Evolutionary conservation across 768 basidiomycete genomes (phyloP).

Genomic region (Lactarius trivialis): DNA sequence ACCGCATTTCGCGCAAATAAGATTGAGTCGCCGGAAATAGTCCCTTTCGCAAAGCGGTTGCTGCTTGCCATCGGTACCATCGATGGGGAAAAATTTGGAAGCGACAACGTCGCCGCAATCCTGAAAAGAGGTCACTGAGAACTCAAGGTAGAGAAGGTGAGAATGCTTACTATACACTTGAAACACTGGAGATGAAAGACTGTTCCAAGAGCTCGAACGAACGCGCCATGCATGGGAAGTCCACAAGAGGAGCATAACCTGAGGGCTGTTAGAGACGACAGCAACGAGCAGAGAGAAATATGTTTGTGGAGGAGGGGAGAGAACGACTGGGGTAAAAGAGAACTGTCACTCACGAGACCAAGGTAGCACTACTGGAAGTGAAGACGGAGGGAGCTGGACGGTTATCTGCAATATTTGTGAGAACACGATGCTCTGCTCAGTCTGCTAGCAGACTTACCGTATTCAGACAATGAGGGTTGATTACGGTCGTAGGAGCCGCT

Average conservation of each 20-base stretch:
- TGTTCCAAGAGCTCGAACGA: conserved; percentile 88
- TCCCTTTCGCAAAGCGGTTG: conserved; percentile 97
- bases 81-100: conserved; percentile 97
- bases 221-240: conserved; percentile 86
- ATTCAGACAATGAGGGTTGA: conserved; percentile 48
- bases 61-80: conserved; percentile 81
- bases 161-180: conserved; percentile 79
- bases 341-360: conserved; percentile 22
- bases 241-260: conserved; percentile 75
- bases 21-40: conserved; percentile 91
- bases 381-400: conserved; percentile 40
- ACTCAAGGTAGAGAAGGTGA: conserved; percentile 9
- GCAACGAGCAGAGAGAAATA: neutral
- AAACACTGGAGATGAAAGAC: conserved; percentile 98
- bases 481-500: conserved; percentile 38
- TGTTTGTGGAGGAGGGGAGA: neutral
- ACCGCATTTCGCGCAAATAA: conserved; percentile 95
- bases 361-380: conserved; percentile 50
- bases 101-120: conserved; percentile 97
- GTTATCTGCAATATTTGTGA: conserved; percentile 42
- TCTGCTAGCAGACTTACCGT: conserved; percentile 42
- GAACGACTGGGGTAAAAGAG: no score
- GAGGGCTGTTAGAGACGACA: conserved; percentile 3
- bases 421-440: conserved; percentile 39
- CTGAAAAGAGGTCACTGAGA: conserved; percentile 36